phyloP scores from a whole-genome alignment of 2,329 filamentous ascomycete genomes.

The Cercospora sp. region DNA sequence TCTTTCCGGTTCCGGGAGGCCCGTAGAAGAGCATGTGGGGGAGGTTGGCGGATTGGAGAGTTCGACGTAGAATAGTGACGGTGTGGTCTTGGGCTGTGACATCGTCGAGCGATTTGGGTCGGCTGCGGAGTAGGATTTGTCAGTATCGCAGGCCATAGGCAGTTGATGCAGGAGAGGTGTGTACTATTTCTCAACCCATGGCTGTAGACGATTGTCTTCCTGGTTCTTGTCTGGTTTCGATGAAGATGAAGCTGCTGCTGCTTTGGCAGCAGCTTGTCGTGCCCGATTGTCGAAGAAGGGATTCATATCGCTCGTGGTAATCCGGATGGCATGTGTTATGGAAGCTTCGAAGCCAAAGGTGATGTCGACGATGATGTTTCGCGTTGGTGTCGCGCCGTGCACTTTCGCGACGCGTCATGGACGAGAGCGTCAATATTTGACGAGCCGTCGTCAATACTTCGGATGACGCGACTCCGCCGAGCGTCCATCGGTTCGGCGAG shows the following conservation, averaged over 20 bases:
- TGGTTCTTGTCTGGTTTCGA: constrained; percentile 64
- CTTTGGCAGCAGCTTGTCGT: constrained; percentile 67
- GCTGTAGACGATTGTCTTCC: constrained; percentile 71
- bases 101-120: constrained; percentile 89
- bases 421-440: constrained; percentile 6
- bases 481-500: not conserved
- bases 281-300: constrained; percentile 97
- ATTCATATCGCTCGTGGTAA: constrained; percentile 60
- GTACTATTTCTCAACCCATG: constrained; percentile 70
- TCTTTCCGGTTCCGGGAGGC: constrained; percentile 96
- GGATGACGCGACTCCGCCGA: not conserved
- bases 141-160: constrained; percentile 4
- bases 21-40: constrained; percentile 99
- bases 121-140: constrained; percentile 55
- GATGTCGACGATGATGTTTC: not conserved
- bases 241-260: constrained; percentile 65
- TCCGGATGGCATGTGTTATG: not conserved
- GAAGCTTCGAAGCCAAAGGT: not conserved
- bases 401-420: constrained; percentile 14
- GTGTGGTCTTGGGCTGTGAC: constrained; percentile 98
- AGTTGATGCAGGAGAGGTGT: constrained; percentile 11
- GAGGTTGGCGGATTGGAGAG: constrained; percentile 92
- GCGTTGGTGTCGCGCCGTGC: constrained; percentile 14
- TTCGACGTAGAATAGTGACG: constrained; percentile 85
- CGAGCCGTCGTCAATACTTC: not conserved